phyloP scores from a whole-genome alignment of 2,329 filamentous ascomycete genomes.

The Zasmidium angulare region DNA sequence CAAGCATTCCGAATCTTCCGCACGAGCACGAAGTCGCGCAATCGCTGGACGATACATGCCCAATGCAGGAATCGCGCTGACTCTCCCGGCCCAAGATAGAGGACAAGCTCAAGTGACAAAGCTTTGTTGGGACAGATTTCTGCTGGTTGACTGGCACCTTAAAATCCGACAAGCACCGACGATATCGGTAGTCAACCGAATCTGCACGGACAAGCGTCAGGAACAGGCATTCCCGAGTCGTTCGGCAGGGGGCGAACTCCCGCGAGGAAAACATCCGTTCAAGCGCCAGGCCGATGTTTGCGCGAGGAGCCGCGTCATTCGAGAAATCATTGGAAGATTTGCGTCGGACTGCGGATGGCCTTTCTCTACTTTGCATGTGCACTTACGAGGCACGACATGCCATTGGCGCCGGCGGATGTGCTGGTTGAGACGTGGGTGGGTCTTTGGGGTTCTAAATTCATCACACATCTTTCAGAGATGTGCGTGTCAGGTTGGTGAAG shows the following conservation, averaged over 20 bases:
- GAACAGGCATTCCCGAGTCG: background rate
- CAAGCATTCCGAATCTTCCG: background rate
- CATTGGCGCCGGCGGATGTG: too few species aligned
- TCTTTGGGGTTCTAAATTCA: too few species aligned
- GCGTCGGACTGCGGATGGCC: background rate
- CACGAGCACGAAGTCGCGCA: background rate
- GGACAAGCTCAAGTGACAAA: background rate
- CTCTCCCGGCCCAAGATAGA: background rate
- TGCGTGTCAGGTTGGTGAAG: background rate
- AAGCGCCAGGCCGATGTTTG: background rate
- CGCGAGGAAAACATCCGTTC: background rate
- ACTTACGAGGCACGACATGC: too few species aligned
- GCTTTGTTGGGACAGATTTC: background rate
- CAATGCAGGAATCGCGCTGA: background rate
- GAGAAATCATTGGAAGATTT: background rate
- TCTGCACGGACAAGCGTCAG: background rate
- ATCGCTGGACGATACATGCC: background rate
- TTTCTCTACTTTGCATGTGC: too few species aligned
- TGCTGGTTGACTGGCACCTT: background rate
- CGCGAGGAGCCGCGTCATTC: background rate
- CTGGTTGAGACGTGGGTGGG: too few species aligned
- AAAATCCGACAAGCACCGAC: background rate
- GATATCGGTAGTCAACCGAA: background rate
- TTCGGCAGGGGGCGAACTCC: background rate
- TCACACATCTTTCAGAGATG: background rate